phyloP scores from a whole-genome alignment of 495 filamentous ascomycete genomes.

The Penicillium cosmopolitanum region DNA sequence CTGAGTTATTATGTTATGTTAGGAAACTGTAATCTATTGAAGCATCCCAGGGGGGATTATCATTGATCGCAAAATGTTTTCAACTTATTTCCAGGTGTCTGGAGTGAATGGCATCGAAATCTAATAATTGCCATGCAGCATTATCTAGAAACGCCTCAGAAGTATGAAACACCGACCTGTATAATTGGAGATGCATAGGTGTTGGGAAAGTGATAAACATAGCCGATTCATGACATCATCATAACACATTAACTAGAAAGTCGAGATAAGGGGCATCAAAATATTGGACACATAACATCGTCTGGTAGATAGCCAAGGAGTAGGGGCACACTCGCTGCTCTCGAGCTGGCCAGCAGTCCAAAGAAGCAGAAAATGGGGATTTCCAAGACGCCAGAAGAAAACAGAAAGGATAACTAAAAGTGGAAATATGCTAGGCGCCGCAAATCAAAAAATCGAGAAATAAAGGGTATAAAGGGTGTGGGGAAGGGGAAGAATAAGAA shows the following conservation, averaged over 20 bases:
- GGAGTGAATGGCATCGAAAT: no score
- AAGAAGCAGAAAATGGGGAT: background rate
- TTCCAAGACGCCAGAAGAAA: slow-evolving; percentile 4
- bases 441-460: slow-evolving; percentile 2
- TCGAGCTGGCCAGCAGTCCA: slow-evolving; percentile 24
- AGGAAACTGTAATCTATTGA: background rate
- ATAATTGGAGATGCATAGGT: background rate
- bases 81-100: background rate
- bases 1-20: background rate
- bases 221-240: slow-evolving; percentile 21
- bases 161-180: no score
- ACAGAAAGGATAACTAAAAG: background rate
- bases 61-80: background rate
- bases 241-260: slow-evolving; percentile 25
- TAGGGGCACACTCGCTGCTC: slow-evolving; percentile 8
- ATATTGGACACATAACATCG: slow-evolving; percentile 22
- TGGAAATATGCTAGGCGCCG: background rate
- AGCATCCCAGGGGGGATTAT: background rate
- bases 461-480: background rate
- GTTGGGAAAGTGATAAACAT: background rate
- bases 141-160: no score
- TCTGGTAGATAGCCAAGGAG: slow-evolving; percentile 9
- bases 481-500: slow-evolving; percentile 1
- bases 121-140: no score
- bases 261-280: slow-evolving; percentile 14